Evolutionary conservation across 768 basidiomycete species (phyloP).

Genomic region (Tremella fuciformis): DNA sequence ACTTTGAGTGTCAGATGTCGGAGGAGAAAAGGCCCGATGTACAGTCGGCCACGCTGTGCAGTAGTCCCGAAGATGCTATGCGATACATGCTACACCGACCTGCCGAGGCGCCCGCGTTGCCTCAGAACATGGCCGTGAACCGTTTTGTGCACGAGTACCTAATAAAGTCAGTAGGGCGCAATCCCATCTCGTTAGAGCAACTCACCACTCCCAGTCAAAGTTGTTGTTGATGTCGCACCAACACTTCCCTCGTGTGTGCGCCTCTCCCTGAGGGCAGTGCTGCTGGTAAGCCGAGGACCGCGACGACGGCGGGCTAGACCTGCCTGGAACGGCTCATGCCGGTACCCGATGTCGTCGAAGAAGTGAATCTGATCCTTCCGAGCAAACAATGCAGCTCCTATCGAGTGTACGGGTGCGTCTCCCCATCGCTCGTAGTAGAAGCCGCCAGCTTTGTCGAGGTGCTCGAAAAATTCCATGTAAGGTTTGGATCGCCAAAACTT

Average conservation of each 20-base stretch:
- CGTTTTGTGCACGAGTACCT: constrained; percentile 83
- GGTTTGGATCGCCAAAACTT: constrained; percentile 80
- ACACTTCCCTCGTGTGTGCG: constrained; percentile 73
- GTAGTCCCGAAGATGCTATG: no score
- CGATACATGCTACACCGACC: no score
- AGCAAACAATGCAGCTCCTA: constrained; percentile 84
- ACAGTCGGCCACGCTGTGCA: no score
- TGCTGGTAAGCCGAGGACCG: constrained; percentile 8
- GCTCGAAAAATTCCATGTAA: constrained; percentile 78
- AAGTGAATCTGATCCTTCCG: constrained; percentile 88
- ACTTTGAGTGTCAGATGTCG: no score
- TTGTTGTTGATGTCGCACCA: constrained; percentile 73
- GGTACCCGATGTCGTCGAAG: constrained; percentile 91
- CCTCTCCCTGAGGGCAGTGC: constrained; percentile 53
- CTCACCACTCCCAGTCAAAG: constrained; percentile 60
- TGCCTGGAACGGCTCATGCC: constrained; percentile 91
- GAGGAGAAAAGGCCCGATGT: no score
- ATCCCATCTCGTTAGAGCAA: background rate
- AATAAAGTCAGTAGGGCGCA: background rate
- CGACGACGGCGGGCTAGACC: constrained; percentile 53
- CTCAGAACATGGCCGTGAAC: constrained; percentile 58
- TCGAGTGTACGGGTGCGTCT: constrained; percentile 86
- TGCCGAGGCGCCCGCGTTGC: background rate
- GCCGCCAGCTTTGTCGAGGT: constrained; percentile 73
- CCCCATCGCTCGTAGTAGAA: constrained; percentile 83